A percentile compares a stretch with the other conserved stretches of the same genome.
Conservation (phyloP, 1,284 basidiomycete species). For the Dichomitus squalens region DNA sequence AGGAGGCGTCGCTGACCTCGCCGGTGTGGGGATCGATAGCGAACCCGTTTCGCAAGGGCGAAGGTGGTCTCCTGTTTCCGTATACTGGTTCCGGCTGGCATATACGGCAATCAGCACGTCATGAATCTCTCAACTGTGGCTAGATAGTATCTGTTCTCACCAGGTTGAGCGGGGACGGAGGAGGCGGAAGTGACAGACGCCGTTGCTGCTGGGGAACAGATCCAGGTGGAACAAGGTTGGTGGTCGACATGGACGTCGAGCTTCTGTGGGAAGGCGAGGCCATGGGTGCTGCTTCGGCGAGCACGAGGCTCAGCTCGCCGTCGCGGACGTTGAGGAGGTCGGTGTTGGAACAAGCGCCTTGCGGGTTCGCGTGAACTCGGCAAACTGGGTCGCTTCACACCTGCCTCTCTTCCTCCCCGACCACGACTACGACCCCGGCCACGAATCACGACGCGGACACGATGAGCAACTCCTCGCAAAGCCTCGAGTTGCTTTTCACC, state of each 20-base stretch:
- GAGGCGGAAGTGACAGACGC: constrained; percentile 39
- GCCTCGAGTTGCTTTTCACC: constrained; percentile 61
- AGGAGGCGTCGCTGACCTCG: constrained; percentile 53
- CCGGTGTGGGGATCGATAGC: constrained; percentile 55
- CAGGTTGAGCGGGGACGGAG: constrained; percentile 37
- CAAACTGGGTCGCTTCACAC: neutral
- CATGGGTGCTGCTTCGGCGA: constrained; percentile 31
- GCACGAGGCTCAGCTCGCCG: constrained; percentile 32
- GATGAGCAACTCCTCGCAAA: constrained; percentile 41
- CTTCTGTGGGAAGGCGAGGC: constrained; percentile 34
- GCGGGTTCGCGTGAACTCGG: neutral
- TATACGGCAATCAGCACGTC: constrained; percentile 23
- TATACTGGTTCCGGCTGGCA: constrained; percentile 39
- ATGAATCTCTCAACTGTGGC: constrained; percentile 4
- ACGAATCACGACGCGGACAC: constrained; percentile 23
- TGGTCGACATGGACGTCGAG: constrained; percentile 31
- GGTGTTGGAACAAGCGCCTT: constrained; percentile 3
- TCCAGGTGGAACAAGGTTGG: constrained; percentile 33
- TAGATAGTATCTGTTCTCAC: constrained; percentile 28
- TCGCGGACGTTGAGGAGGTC: constrained; percentile 24
- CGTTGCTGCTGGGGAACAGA: constrained; percentile 28
- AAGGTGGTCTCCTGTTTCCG: constrained; percentile 54
- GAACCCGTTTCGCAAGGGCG: constrained; percentile 66
- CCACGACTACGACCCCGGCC: constrained; percentile 14
- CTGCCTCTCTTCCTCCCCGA: constrained; percentile 7